phyloP scores from a whole-genome alignment of 768 basidiomycete genomes.

The Lactifluus hygrophoroides region DNA sequence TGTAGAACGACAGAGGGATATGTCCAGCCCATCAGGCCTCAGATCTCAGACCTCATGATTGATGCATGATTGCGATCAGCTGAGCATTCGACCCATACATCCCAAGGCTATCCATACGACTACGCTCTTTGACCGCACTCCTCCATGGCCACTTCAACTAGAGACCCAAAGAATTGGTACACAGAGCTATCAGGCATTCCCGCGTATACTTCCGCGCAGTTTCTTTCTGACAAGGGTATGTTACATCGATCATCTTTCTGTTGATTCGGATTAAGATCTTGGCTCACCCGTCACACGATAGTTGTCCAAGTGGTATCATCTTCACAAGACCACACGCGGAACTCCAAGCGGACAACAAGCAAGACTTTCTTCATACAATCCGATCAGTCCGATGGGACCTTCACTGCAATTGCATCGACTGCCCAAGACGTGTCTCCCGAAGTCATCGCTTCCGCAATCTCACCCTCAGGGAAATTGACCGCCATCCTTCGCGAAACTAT shows the following conservation, averaged over 20 bases:
- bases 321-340: slow-evolving; percentile 15
- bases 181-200: slow-evolving; percentile 15
- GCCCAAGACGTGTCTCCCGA: slow-evolving; percentile 20
- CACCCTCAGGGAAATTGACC: slow-evolving; percentile 21
- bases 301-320: slow-evolving; percentile 14
- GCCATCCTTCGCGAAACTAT: slow-evolving; percentile 24
- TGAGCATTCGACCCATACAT: too few relatives aligned
- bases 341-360: slow-evolving; percentile 13
- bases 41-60: too few relatives aligned
- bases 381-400: slow-evolving; percentile 3
- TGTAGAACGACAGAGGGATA: too few relatives aligned
- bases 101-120: not conserved
- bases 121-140: not conserved
- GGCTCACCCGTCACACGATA: not conserved
- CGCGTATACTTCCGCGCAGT: slow-evolving; percentile 9
- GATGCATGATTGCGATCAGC: too few relatives aligned
- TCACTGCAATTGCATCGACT: slow-evolving; percentile 11
- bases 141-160: slow-evolving; percentile 1
- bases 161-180: slow-evolving; percentile 11
- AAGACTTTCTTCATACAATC: slow-evolving; percentile 17
- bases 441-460: slow-evolving; percentile 19
- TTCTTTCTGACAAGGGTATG: slow-evolving; percentile 18
- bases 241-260: not conserved
- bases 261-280: not conserved
- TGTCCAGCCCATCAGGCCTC: too few relatives aligned